Base-by-base conservation (phyloP, 345 rosid genomes). In the Psidium guajava region DNA sequence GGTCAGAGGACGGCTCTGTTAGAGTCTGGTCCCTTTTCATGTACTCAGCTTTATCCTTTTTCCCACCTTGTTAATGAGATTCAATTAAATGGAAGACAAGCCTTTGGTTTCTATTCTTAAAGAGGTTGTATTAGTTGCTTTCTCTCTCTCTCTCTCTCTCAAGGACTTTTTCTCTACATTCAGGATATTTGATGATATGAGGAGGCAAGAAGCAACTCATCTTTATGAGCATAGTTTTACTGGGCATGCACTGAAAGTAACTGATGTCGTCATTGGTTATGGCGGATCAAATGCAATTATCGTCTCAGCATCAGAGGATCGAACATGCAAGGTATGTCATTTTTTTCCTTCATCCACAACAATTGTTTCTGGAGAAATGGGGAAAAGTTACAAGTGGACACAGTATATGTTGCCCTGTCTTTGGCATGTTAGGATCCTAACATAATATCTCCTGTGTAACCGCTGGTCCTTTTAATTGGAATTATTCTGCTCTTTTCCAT, bases 301-400 rank as follows among this genome's bases (percentile, higher is more conserved):
- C n/a, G 89, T 95, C 82, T 93, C 99, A 28, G 94, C 99, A 86
- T 97, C 99, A 10, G 95, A 91, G 89, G 98, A 95, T 84, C 87
- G 93, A 83, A 95, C 96, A 3, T 97, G 98, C 89, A 97, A 97
- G 96, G 99, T 91, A 24, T 58, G 42, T 64, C 24, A 0, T 64
- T 36, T 36, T 69, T 69, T 52, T 52, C 11, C 2, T 16, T 36
- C 6, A 20, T 69, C 80, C 80, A 20, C 6, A 11, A 69, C 47
- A 69, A 12, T 69, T 36, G 0, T 69, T 69, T 69, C 80, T 32
- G 80, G 77, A 69, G 80, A 69, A 2, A 69, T 69, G 80, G 40
- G 47, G 47, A 36, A 69, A 69, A 5, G 6, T 69, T 69, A 21
- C 8, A 69, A 54, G 47, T 69, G 80, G 80, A 36, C 80, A 36